Evolutionary conservation across 495 filamentous ascomycete genomes (phyloP).

Genomic region (Cryomyces minteri): DNA sequence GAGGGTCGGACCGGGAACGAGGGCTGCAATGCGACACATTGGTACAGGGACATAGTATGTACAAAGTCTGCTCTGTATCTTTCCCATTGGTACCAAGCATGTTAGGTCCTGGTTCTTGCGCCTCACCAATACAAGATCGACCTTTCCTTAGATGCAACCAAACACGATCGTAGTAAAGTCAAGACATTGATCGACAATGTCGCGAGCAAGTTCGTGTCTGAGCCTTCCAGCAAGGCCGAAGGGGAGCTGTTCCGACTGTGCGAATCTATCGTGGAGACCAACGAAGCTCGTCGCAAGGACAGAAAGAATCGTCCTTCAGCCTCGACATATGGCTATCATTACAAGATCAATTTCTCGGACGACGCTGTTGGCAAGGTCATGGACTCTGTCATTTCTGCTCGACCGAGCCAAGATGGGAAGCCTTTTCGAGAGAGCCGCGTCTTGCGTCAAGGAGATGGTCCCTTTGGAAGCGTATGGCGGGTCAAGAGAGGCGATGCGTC

Average conservation of each 20-base stretch:
- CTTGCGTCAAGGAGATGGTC: not conserved
- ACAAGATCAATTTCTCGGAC: not conserved
- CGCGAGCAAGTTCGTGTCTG: not conserved
- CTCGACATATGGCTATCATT: not conserved
- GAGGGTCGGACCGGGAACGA: slow-evolving; percentile 23
- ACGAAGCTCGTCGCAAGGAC: not conserved
- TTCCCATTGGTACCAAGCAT: not conserved
- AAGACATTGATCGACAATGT: not conserved
- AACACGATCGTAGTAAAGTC: not conserved
- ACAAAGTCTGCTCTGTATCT: not conserved
- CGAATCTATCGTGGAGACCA: not conserved
- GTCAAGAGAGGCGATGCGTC: not conserved
- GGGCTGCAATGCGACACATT: slow-evolving; percentile 1
- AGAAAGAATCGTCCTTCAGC: not conserved
- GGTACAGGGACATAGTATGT: slow-evolving; percentile 1
- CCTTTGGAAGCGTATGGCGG: not conserved
- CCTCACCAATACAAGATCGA: not conserved
- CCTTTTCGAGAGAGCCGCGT: not conserved
- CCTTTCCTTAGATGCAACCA: not conserved
- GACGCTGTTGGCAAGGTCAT: not conserved
- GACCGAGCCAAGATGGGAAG: not conserved
- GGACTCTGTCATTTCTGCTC: not conserved
- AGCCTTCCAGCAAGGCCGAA: not conserved
- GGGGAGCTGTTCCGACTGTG: not conserved
- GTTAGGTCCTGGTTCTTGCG: not conserved